These are phyloP conservation scores for Colletotrichum chlorophyti DNA, from an alignment of 2,329 filamentous ascomycete species.

Conservation along the genomic window DNA sequence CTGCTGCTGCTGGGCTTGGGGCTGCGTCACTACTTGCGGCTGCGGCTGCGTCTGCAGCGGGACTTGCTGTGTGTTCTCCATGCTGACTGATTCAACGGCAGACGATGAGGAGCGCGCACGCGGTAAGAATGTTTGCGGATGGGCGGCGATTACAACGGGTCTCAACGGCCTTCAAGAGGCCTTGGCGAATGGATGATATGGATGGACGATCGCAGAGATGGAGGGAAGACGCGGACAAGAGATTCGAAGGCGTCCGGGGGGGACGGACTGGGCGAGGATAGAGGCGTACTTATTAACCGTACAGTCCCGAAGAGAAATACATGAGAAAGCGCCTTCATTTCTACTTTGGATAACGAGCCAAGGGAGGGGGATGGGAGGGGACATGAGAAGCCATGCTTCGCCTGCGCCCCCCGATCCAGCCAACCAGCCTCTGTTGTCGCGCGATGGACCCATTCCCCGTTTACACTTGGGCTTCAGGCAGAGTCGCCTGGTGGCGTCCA, in stretches of 20 bases:
- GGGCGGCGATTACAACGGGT: neutral
- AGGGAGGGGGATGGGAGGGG: slow-evolving; percentile 2
- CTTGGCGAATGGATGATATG: neutral
- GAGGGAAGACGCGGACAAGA: neutral
- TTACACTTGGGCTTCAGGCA: neutral
- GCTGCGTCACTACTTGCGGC: neutral
- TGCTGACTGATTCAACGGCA: neutral
- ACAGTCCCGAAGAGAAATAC: neutral
- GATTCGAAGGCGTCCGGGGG: neutral
- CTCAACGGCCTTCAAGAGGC: neutral
- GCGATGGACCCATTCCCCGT: neutral
- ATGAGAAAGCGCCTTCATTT: too few relatives aligned
- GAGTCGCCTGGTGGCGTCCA: neutral
- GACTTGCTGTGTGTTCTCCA: slow-evolving; percentile 10
- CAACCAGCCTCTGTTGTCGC: neutral
- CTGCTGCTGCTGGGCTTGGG: neutral
- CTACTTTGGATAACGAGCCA: too few relatives aligned
- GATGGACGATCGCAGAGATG: neutral
- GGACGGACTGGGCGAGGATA: neutral
- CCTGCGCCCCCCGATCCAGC: neutral
- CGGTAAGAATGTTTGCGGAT: too few relatives aligned
- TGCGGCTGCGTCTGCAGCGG: neutral
- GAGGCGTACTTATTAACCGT: slow-evolving; percentile 14
- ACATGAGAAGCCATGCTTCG: too few relatives aligned
- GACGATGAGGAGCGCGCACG: neutral